Evolutionary conservation across 495 filamentous ascomycete species (phyloP).

Genomic region (Penicillium angulare): DNA sequence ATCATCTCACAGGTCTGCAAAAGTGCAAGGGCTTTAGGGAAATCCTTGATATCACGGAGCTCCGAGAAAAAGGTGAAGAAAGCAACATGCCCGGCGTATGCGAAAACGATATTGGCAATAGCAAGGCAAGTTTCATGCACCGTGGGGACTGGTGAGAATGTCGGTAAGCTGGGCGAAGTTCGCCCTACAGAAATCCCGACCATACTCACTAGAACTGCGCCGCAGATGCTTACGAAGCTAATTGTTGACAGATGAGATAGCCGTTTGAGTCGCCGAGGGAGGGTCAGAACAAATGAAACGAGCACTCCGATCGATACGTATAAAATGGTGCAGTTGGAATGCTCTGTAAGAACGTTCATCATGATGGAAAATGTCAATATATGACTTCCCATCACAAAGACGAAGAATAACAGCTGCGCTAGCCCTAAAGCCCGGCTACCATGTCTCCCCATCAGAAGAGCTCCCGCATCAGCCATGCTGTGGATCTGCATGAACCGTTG

Average conservation of each 20-base stretch:
- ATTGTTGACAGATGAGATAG: conserved; percentile 55
- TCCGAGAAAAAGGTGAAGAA: conserved; percentile 72
- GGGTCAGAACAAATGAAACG: conserved; percentile 56
- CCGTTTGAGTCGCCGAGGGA: conserved; percentile 58
- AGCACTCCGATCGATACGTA: conserved; percentile 60
- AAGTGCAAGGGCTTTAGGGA: conserved; percentile 56
- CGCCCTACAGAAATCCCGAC: conserved; percentile 50
- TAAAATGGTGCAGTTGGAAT: conserved; percentile 60
- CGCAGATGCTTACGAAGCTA: conserved; percentile 61
- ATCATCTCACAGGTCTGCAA: conserved; percentile 60
- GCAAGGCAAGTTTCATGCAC: conserved; percentile 46
- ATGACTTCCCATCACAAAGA: conserved; percentile 74
- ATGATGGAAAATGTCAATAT: conserved; percentile 69
- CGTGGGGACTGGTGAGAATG: conserved; percentile 13
- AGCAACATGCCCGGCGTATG: conserved; percentile 59
- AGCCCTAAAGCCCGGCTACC: conserved; percentile 58
- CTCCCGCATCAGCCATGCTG: conserved; percentile 65
- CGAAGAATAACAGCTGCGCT: conserved; percentile 60
- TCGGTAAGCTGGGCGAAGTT: conserved; percentile 42
- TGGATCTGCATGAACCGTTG: conserved; percentile 58
- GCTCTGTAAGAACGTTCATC: conserved; percentile 60
- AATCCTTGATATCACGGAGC: conserved; percentile 61
- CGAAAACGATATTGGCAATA: conserved; percentile 29
- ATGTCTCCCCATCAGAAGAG: conserved; percentile 54
- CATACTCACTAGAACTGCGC: conserved; percentile 65